Percentiles rank a stretch among this genome's conserved stretches.
These are phyloP conservation scores for Pythium biforme DNA, from an alignment of 352 stramenopile species.

Conservation along the genomic window DNA sequence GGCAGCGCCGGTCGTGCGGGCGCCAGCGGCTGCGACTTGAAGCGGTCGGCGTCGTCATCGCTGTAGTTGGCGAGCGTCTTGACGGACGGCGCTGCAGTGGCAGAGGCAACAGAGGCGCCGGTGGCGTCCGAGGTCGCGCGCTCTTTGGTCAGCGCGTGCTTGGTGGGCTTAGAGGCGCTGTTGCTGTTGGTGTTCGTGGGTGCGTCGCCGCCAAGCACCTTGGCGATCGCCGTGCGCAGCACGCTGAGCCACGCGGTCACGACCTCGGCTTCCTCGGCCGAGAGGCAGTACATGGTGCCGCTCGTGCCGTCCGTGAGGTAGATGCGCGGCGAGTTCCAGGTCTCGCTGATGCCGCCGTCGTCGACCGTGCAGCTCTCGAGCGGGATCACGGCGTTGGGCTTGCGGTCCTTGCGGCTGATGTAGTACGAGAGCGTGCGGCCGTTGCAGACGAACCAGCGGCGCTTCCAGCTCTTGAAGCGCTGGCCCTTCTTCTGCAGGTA, in stretches of 20 bases:
- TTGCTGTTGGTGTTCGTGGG: not conserved
- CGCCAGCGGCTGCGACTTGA: constrained; percentile 14
- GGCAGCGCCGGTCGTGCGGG: not conserved
- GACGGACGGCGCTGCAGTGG: not conserved
- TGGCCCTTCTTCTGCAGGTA: constrained; percentile 87
- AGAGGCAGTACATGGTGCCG: constrained; percentile 84
- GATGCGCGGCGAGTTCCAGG: constrained; percentile 84
- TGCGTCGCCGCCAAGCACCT: constrained; percentile 15
- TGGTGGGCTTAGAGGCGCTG: constrained; percentile 1
- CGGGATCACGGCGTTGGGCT: constrained; percentile 79
- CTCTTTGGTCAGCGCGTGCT: not conserved
- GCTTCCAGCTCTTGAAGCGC: constrained; percentile 80
- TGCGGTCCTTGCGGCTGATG: constrained; percentile 76
- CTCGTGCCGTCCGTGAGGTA: constrained; percentile 74
- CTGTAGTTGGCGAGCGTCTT: constrained; percentile 21
- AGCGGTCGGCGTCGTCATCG: constrained; percentile 19
- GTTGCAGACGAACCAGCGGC: constrained; percentile 85
- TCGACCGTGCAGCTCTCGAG: constrained; percentile 79
- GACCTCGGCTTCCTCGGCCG: constrained; percentile 62
- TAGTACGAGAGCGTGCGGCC: constrained; percentile 81
- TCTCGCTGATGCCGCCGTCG: constrained; percentile 79
- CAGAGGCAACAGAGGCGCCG: not conserved
- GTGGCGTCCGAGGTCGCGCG: not conserved
- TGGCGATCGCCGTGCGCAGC: constrained; percentile 50
- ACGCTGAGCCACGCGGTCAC: constrained; percentile 76